These are phyloP conservation scores for Fragilaria radians DNA, from an alignment of 108 stramenopile genomes.

Conservation along the genomic window DNA sequence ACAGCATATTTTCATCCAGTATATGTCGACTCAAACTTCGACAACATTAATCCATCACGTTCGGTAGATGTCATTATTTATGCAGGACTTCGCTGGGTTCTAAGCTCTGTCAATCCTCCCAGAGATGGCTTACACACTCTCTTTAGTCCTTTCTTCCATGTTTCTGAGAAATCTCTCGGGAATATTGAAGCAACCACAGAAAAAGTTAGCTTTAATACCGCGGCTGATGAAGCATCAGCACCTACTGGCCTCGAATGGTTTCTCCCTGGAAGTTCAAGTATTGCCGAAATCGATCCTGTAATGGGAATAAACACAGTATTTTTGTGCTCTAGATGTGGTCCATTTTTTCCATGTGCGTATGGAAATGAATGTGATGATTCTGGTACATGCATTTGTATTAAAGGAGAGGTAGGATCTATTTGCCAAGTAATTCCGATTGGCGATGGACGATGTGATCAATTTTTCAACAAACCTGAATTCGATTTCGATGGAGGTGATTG, in stretches of 20 bases:
- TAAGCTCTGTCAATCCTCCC: too few relatives aligned
- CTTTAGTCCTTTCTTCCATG: neutral
- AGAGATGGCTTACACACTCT: too few relatives aligned
- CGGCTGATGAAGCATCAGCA: neutral
- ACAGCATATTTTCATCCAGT: neutral
- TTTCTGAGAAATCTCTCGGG: neutral
- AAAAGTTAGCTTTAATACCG: neutral
- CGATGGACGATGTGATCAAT: neutral
- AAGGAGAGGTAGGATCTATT: neutral
- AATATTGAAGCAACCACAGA: neutral
- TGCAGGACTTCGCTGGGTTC: neutral
- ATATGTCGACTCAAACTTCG: neutral
- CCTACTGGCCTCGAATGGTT: neutral
- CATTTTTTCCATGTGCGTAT: neutral
- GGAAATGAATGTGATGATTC: too few relatives aligned
- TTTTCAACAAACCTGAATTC: neutral
- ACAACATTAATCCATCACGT: too few relatives aligned
- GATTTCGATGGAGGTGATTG: conserved; percentile 11
- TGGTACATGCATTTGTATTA: conserved; percentile 1
- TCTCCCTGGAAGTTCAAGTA: neutral
- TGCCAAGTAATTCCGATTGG: conserved; percentile 1
- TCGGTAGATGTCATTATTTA: neutral
- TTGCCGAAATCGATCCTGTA: neutral
- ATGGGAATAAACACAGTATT: neutral
- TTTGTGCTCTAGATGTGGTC: neutral